Evolutionary conservation across 2,329 filamentous ascomycete species (phyloP).

Genomic region (Stylonectria norvegica): DNA sequence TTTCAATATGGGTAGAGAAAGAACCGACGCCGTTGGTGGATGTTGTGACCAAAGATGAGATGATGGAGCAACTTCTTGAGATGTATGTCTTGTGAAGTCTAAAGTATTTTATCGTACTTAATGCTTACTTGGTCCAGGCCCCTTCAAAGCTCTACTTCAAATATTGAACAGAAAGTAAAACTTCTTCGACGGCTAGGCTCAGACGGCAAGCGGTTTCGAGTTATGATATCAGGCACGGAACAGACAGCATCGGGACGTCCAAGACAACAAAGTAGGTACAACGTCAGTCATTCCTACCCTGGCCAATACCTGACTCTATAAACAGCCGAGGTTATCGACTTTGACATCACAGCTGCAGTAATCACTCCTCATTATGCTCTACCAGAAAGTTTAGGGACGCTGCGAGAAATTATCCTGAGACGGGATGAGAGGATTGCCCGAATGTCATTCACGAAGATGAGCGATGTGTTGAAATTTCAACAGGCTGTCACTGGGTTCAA

Average conservation of each 20-base stretch:
- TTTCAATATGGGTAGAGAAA: conserved; percentile 31
- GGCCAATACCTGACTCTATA: conserved; percentile 6
- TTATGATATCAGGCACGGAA: conserved; percentile 25
- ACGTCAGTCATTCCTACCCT: background rate
- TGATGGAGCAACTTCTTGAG: conserved; percentile 33
- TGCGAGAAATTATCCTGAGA: conserved; percentile 28
- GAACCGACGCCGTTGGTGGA: conserved; percentile 27
- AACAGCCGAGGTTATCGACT: conserved; percentile 29
- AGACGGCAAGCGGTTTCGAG: conserved; percentile 25
- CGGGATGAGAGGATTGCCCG: conserved; percentile 31
- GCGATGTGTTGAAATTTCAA: conserved; percentile 31
- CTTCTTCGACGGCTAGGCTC: conserved; percentile 27
- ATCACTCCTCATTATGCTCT: conserved; percentile 31
- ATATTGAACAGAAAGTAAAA: conserved; percentile 23
- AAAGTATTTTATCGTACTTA: background rate
- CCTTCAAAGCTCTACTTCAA: conserved; percentile 16
- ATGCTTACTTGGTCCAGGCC: conserved; percentile 13
- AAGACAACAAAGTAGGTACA: conserved; percentile 20
- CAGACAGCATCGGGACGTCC: conserved; percentile 17
- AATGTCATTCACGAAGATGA: conserved; percentile 24
- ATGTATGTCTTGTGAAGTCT: conserved; percentile 12
- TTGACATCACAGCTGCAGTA: conserved; percentile 27
- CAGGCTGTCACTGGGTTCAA: conserved; percentile 34
- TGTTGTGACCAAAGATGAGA: conserved; percentile 30
- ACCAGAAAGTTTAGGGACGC: conserved; percentile 15